phyloP scores from a whole-genome alignment of 2,329 filamentous ascomycete species.

The Botrytis elliptica region DNA sequence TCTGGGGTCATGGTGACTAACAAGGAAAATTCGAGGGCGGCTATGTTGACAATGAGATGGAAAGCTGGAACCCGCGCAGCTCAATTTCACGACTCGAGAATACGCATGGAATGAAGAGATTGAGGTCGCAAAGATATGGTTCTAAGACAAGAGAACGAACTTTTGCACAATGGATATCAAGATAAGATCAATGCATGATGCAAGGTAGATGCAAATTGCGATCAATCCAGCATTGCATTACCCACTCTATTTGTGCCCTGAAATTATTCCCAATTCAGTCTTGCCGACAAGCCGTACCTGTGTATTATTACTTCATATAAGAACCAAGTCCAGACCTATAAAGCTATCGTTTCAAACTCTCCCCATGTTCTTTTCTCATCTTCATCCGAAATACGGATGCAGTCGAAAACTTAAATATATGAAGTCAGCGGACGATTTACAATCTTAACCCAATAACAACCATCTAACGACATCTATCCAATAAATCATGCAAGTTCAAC shows the following conservation, averaged over 20 bases:
- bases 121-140: background rate
- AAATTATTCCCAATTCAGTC: background rate
- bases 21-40: background rate
- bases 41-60: background rate
- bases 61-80: background rate
- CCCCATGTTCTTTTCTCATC: background rate
- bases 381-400: background rate
- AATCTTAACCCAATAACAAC: background rate
- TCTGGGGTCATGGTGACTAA: background rate
- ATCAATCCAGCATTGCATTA: background rate
- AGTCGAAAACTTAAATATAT: background rate
- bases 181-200: background rate
- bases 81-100: background rate
- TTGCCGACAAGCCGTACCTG: background rate
- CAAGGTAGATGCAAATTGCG: background rate
- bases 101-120: background rate
- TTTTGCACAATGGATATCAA: background rate
- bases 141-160: background rate
- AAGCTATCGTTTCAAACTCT: background rate
- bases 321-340: background rate
- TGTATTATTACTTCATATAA: background rate
- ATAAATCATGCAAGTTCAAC: background rate
- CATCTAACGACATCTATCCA: background rate
- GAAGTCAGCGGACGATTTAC: background rate
- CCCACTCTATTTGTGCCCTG: background rate